Evolutionary conservation across 1,139 yeast species (phyloP).

Genomic region (Citeromyces siamensis): DNA sequence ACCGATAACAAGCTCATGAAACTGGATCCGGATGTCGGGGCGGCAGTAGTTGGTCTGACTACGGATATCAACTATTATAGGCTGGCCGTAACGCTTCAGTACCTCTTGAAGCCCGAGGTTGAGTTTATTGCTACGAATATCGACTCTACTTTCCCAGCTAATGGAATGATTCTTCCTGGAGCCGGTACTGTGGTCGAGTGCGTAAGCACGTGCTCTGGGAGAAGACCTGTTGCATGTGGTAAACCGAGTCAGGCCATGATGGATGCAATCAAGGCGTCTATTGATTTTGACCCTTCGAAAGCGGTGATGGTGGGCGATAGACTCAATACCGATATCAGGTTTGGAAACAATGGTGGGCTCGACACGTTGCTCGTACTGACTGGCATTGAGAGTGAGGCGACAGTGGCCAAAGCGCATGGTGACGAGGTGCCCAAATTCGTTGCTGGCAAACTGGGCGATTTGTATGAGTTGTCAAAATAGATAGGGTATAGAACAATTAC

Average conservation of each 20-base stretch:
- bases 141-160: slow-evolving; percentile 88
- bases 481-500: neutral
- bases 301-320: slow-evolving; percentile 96
- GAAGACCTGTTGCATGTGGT: slow-evolving; percentile 76
- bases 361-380: slow-evolving; percentile 77
- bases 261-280: slow-evolving; percentile 72
- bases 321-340: slow-evolving; percentile 86
- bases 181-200: slow-evolving; percentile 89
- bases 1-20: slow-evolving; percentile 34
- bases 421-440: slow-evolving; percentile 51
- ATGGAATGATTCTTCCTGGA: slow-evolving; percentile 80
- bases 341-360: slow-evolving; percentile 80
- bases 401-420: slow-evolving; percentile 25
- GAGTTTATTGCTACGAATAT: slow-evolving; percentile 90
- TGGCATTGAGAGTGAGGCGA: slow-evolving; percentile 68
- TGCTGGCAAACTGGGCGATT: slow-evolving; percentile 65
- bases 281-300: slow-evolving; percentile 39
- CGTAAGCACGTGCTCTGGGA: slow-evolving; percentile 63
- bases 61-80: slow-evolving; percentile 68
- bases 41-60: slow-evolving; percentile 84
- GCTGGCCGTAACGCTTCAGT: slow-evolving; percentile 72
- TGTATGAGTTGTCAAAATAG: slow-evolving; percentile 31
- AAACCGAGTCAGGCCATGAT: slow-evolving; percentile 88
- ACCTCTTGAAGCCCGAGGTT: slow-evolving; percentile 53
- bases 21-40: slow-evolving; percentile 67